Percentiles rank a stretch among this genome's conserved stretches.
Evolutionary conservation across 306 rosid genomes (phyloP).

Genomic region (Echinosophora koreensis): DNA sequence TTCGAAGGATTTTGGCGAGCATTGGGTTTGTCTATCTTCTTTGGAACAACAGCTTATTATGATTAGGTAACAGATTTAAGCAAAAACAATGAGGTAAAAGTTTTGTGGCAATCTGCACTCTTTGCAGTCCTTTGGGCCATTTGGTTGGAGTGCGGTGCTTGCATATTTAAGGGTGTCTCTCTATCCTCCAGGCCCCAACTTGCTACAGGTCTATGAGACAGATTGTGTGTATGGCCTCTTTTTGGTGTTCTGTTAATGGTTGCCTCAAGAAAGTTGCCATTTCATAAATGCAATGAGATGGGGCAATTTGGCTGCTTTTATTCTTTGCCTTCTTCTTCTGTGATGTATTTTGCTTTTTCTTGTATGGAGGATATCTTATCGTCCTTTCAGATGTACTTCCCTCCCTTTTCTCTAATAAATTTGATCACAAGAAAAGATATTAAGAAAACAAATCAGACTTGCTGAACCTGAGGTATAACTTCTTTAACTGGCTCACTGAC

Average conservation of each 20-base stretch:
- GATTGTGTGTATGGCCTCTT: constrained; percentile 9
- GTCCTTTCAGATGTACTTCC: constrained; percentile 19
- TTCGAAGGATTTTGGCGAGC: neutral
- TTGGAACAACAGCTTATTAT: constrained; percentile 26
- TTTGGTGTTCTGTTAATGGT: constrained; percentile 24
- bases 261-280: constrained; percentile 16
- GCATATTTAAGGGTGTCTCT: constrained; percentile 23
- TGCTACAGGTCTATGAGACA: constrained; percentile 21
- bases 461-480: constrained; percentile 88
- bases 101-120: constrained; percentile 3
- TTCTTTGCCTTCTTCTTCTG: constrained; percentile 2
- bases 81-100: constrained; percentile 9
- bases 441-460: constrained; percentile 23
- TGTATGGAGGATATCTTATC: constrained; percentile 20
- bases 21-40: constrained; percentile 2
- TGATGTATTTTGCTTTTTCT: constrained; percentile 16
- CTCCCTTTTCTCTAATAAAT: constrained; percentile 22
- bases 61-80: constrained; percentile 7
- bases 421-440: constrained; percentile 12
- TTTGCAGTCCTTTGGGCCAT: constrained; percentile 28
- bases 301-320: constrained; percentile 19
- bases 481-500: constrained; percentile 93
- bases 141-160: constrained; percentile 2
- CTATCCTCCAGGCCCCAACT: neutral
- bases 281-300: constrained; percentile 13